phyloP scores from a whole-genome alignment of 345 rosid genomes.

The Anastatica hierochuntica region DNA sequence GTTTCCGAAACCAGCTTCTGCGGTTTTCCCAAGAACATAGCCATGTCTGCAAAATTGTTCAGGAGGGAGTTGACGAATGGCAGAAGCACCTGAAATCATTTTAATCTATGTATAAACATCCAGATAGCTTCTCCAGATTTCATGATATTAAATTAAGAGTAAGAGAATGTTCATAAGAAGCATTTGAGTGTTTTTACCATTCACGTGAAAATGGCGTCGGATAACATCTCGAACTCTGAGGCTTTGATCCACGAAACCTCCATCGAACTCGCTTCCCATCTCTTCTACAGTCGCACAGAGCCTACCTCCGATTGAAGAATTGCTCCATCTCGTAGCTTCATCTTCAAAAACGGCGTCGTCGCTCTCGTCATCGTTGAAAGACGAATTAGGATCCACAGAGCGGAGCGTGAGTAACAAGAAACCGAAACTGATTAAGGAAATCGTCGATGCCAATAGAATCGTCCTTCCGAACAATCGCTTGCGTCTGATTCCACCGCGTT shows the following conservation, averaged over 20 bases:
- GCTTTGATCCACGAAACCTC: slow-evolving; percentile 46
- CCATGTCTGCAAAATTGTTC: slow-evolving; percentile 76
- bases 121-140: not conserved
- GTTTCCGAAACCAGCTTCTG: slow-evolving; percentile 96
- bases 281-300: slow-evolving; percentile 88
- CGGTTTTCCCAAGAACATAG: slow-evolving; percentile 81
- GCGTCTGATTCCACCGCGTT: slow-evolving; percentile 37
- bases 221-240: slow-evolving; percentile 53
- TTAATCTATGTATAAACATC: not conserved
- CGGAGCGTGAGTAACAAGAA: slow-evolving; percentile 43
- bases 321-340: slow-evolving; percentile 7
- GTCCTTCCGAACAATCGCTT: slow-evolving; percentile 34
- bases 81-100: slow-evolving; percentile 51
- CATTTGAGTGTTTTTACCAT: no score
- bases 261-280: slow-evolving; percentile 70
- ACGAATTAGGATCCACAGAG: slow-evolving; percentile 38
- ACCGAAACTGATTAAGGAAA: slow-evolving; percentile 41
- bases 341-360: slow-evolving; percentile 17
- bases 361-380: slow-evolving; percentile 23
- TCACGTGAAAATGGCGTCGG: slow-evolving; percentile 42
- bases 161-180: no score
- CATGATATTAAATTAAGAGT: no score
- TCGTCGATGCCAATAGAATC: slow-evolving; percentile 27
- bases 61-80: slow-evolving; percentile 58
- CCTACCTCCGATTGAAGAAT: slow-evolving; percentile 16